A percentile compares a stretch with the other conserved stretches of the same genome.
Evolutionary conservation across 2,329 filamentous ascomycete genomes (phyloP).

Genomic region (Fragosphaeria purpurea): DNA sequence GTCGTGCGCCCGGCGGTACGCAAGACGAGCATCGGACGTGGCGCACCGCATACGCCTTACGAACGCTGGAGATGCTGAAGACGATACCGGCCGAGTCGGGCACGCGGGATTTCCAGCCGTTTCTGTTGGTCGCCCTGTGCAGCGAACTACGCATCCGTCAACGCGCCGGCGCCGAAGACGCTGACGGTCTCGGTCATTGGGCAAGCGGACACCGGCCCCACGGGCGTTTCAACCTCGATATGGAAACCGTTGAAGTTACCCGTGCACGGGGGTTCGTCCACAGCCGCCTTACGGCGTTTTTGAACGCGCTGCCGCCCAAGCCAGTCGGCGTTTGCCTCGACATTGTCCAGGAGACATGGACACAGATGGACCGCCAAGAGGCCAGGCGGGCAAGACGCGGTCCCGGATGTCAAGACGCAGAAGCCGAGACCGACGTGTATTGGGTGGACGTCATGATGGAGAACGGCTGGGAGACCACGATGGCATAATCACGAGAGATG

Average conservation of each 20-base stretch:
- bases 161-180: too few species aligned
- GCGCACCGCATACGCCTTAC: slow-evolving; percentile 40
- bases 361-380: slow-evolving; percentile 29
- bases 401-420: slow-evolving; percentile 11
- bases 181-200: too few species aligned
- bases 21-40: slow-evolving; percentile 24
- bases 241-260: slow-evolving; percentile 32
- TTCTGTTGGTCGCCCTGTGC: slow-evolving; percentile 38
- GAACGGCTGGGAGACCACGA: slow-evolving; percentile 41
- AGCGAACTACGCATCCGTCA: slow-evolving; percentile 35
- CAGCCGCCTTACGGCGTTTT: slow-evolving; percentile 32
- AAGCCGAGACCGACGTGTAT: slow-evolving; percentile 32
- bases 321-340: slow-evolving; percentile 38
- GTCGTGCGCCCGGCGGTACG: background rate
- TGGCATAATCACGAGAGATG: slow-evolving; percentile 7
- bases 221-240: slow-evolving; percentile 11
- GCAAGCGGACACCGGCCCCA: background rate
- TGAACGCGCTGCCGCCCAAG: slow-evolving; percentile 38
- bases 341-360: slow-evolving; percentile 43
- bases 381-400: slow-evolving; percentile 1
- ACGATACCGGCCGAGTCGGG: slow-evolving; percentile 41
- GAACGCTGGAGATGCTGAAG: slow-evolving; percentile 37
- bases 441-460: slow-evolving; percentile 49
- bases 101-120: slow-evolving; percentile 42
- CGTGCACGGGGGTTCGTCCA: slow-evolving; percentile 38